phyloP scores from a whole-genome alignment of 306 rosid genomes.

The Quercus cerris region DNA sequence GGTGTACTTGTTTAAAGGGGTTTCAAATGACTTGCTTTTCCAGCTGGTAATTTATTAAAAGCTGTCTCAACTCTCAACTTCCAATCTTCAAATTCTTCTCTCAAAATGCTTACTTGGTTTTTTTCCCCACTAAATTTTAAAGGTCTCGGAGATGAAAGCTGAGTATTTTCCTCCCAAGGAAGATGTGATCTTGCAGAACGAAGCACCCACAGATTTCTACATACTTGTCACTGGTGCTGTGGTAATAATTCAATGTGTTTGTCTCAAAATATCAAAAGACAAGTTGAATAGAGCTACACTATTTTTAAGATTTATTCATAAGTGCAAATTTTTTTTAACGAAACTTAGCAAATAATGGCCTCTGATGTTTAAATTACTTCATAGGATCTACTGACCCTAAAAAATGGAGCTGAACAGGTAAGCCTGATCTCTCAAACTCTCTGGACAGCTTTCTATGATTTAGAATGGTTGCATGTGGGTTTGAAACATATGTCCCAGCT shows the following conservation, averaged over 20 bases:
- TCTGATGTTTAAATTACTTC: conserved; percentile 22
- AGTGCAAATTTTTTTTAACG: not conserved
- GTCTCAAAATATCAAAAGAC: not conserved
- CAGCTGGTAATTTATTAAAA: conserved; percentile 65
- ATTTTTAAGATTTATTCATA: not conserved
- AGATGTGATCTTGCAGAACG: conserved; percentile 92
- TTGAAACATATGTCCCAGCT: not conserved
- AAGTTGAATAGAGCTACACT: not conserved
- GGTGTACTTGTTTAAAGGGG: conserved; percentile 82
- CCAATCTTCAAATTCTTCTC: not conserved
- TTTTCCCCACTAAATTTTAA: conserved; percentile 6
- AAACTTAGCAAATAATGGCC: conserved; percentile 3
- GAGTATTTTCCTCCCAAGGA: conserved; percentile 98
- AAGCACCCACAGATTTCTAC: conserved; percentile 95
- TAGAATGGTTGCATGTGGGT: not conserved
- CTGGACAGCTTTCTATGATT: not conserved
- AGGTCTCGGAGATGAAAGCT: conserved; percentile 98
- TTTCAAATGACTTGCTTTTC: conserved; percentile 82
- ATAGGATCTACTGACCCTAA: conserved; percentile 67
- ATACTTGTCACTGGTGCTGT: conserved; percentile 81
- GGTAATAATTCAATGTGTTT: conserved; percentile 43
- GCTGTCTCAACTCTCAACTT: not conserved
- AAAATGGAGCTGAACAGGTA: conserved; percentile 80
- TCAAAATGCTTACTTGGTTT: conserved; percentile 4
- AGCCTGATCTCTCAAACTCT: conserved; percentile 21